Evolutionary conservation across 78 protist genomes (phyloP).

Genomic region (Goniomonas avonlea): DNA sequence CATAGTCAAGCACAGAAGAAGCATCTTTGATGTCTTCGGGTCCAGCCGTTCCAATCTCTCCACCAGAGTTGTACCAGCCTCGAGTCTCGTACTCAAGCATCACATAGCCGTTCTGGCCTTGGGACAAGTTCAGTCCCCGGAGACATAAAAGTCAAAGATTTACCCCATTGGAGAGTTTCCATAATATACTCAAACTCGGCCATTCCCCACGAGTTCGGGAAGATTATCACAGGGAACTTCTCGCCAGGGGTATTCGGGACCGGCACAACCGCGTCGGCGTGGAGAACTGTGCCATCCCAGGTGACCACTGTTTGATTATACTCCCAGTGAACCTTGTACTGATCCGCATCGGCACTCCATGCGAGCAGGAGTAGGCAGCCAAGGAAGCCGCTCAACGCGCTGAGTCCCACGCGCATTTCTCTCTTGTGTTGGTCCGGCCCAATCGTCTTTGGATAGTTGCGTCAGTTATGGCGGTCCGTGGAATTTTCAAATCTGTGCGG

Average conservation of each 20-base stretch:
- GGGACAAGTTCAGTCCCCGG: not conserved
- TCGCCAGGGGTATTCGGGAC: not conserved
- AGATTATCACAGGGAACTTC: slow-evolving; percentile 26
- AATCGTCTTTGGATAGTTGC: too few species aligned
- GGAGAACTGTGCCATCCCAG: slow-evolving; percentile 9
- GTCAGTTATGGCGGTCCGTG: too few species aligned
- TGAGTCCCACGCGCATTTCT: too few species aligned
- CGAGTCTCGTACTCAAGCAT: slow-evolving; percentile 33
- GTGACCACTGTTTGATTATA: too few species aligned
- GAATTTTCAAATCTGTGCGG: too few species aligned
- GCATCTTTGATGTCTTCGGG: slow-evolving; percentile 11
- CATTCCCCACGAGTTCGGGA: slow-evolving; percentile 32
- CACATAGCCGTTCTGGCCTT: slow-evolving; percentile 10
- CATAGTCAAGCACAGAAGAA: not conserved
- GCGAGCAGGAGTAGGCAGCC: too few species aligned
- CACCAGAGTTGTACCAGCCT: slow-evolving; percentile 9
- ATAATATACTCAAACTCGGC: slow-evolving; percentile 7
- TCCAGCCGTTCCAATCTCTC: slow-evolving; percentile 25
- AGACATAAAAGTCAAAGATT: too few species aligned
- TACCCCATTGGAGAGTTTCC: too few species aligned
- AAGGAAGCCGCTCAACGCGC: too few species aligned
- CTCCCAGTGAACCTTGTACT: too few species aligned
- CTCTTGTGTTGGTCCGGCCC: too few species aligned
- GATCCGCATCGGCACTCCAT: too few species aligned
- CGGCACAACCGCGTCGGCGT: slow-evolving; percentile 18